Evolutionary conservation across 345 rosid genomes (phyloP), one percentile per base, ranked within the genome.

Genomic region (Eucalyptus lansdowneana): DNA sequence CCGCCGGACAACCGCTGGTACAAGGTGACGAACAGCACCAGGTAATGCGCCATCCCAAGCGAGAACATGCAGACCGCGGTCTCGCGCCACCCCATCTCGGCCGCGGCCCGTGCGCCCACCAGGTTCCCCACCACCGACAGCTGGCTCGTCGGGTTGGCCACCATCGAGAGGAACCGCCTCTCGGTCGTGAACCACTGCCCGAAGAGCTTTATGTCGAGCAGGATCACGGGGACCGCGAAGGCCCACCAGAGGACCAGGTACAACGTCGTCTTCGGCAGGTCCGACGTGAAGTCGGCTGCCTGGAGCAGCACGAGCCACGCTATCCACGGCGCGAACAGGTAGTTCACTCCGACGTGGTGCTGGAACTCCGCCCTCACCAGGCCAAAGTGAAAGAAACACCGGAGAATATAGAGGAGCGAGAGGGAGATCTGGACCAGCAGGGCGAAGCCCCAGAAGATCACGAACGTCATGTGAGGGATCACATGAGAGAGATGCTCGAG

Each of bases 151-250:
- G 94, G 95, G 67, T 93, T 94, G 9, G 94, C 95, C 34, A 91
- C 93, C 37, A 89, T 50, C 11, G 94, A 92, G n/a, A 93, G 81
- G 45, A 93, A 92, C 67, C 89, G 90, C 88, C 89, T 94, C 69
- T 93, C 94, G 34, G 90, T 91, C 4, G 92, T 93, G 76, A 94
- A 91, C 95, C 95, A 94, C 81, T 93, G 95, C 19, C 95, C 94
- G 47, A 92, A 93, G 80, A 94, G 86, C 88, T 94, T 93, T 21
- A 94, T 83, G 65, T 94, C 94, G 8, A 94, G 94, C 27, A 89
- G 86, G 58, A 93, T 87, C n/a, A 92, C 87, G 7, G 95, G 95
- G 42, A 87, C 80, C 3, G 89, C 86, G 53, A 93, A 91, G 56
- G 91, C 80, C 91, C 92, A 92, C 95, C 93, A 93, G 5, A 93